phyloP scores from a whole-genome alignment of 2,329 filamentous ascomycete genomes.

The Hirsutella thompsonii region DNA sequence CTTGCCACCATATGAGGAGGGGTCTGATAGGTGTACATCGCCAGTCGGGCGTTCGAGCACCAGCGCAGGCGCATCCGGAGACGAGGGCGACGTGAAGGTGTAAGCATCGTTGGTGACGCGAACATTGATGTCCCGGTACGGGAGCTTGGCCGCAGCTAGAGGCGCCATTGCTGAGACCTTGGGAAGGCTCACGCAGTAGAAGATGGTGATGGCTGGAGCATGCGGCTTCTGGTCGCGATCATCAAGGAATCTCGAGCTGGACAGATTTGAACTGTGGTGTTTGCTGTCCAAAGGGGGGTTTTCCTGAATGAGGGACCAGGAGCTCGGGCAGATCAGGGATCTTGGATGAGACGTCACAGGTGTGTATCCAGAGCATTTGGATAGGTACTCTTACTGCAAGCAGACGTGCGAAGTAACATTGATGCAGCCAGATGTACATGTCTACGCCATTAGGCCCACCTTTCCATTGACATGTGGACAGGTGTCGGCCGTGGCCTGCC shows the following conservation, averaged over 20 bases:
- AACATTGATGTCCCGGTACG: constrained; percentile 94
- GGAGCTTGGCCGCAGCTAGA: constrained; percentile 31
- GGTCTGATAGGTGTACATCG: constrained; percentile 75
- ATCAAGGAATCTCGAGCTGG: not conserved
- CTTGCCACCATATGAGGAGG: constrained; percentile 60
- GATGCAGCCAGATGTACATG: no score
- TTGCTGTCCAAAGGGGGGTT: no score
- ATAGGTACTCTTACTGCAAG: no score
- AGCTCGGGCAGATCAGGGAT: no score
- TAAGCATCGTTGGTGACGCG: constrained; percentile 86
- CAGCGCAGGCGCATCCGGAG: constrained; percentile 74
- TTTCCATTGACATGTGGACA: no score
- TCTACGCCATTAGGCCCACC: no score
- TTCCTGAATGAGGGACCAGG: no score
- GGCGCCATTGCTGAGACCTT: constrained; percentile 20
- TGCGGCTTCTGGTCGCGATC: not conserved
- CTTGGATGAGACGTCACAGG: no score
- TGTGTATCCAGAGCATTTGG: no score
- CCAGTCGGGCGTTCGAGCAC: constrained; percentile 87
- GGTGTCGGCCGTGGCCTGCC: no score
- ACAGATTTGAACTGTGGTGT: no score
- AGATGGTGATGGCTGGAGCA: not conserved
- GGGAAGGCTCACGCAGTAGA: not conserved
- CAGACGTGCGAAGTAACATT: no score
- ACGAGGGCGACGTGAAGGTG: constrained; percentile 91